Evolutionary conservation across 1,284 basidiomycete genomes (phyloP), one percentile per base, ranked within the genome.

Genomic region (Bondarzewia mesenterica): DNA sequence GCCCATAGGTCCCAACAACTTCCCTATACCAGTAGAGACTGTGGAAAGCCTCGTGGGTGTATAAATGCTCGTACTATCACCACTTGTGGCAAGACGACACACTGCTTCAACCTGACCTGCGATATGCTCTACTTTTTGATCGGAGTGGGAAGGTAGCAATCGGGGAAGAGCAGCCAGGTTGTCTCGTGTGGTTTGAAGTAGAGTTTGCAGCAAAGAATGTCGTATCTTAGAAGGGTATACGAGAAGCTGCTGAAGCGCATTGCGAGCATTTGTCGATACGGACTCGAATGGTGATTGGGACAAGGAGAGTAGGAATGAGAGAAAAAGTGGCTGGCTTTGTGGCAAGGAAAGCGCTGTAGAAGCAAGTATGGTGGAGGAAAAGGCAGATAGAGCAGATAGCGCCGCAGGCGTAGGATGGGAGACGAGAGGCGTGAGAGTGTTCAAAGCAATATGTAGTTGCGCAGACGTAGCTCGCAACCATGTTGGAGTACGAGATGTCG

Each of bases 1-100:
- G 4, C 92, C 92, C 0, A 70, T 74, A 0, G 91, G 85, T 3
- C 92, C 91, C 1, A 94, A 73, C 5, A 95, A 71, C 47, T 76
- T 75, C 3, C 75, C 77, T 5, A 92, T 71, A 26, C 79, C 80
- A 18, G 65, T 59, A 8, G 74, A 69, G 32, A 86, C 70, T n/a
- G 71, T 58, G 7, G 63, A 51, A 35, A 75, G 57, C 25, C 63
- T 58, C 18, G 52, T 42, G 16, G 49, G 25, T 35, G 58, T 56
- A 3, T 57, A 40, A 12, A 21, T 36, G 22, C 48, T 35, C 40
- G 51, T 57, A 36, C 44, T 54, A n/a, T 18, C 14, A 14, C 58
- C 47, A n/a, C 58, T 52, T 4, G 50, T 57, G 18, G 66, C 72
- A 4, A 83, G 62, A 36, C 69, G 66, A 55, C 90, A 88, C 1